Evolutionary conservation across 2,329 filamentous ascomycete species (phyloP).

Genomic region (Clonostachys rhizophaga): DNA sequence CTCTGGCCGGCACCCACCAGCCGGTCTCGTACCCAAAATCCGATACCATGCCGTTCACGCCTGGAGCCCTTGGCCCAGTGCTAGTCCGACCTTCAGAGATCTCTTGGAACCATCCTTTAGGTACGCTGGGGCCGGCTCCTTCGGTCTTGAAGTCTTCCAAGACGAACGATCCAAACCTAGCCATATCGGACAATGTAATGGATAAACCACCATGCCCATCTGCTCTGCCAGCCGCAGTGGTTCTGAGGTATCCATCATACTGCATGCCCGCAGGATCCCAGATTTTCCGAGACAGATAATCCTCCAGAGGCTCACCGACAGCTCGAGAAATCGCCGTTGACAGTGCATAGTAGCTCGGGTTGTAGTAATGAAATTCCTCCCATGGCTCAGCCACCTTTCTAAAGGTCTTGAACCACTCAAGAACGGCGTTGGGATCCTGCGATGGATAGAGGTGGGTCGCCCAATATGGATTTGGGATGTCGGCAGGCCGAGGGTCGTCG

Average conservation of each 20-base stretch:
- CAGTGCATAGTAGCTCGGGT: not conserved
- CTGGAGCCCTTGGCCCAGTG: too few relatives aligned
- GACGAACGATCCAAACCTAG: not conserved
- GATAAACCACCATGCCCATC: not conserved
- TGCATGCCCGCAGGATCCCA: not conserved
- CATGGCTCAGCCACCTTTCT: not conserved
- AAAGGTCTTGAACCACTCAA: not conserved
- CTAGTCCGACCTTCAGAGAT: too few relatives aligned
- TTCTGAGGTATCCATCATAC: not conserved
- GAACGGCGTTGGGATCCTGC: not conserved
- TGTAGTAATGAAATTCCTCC: not conserved
- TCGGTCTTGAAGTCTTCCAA: not conserved
- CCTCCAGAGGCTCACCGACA: not conserved
- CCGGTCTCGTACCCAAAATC: too few relatives aligned
- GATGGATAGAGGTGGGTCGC: not conserved
- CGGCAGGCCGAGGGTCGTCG: not conserved
- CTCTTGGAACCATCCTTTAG: too few relatives aligned
- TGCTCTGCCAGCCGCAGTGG: not conserved
- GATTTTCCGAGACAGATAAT: not conserved
- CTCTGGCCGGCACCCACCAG: too few relatives aligned
- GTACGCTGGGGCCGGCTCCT: too few relatives aligned
- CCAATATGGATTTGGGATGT: not conserved
- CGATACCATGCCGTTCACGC: too few relatives aligned
- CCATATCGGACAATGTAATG: not conserved
- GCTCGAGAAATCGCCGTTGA: not conserved